Percentiles rank a stretch among this genome's conserved stretches.
Evolutionary conservation across 2,329 filamentous ascomycete species (phyloP).

Genomic region (Nemania sp.): DNA sequence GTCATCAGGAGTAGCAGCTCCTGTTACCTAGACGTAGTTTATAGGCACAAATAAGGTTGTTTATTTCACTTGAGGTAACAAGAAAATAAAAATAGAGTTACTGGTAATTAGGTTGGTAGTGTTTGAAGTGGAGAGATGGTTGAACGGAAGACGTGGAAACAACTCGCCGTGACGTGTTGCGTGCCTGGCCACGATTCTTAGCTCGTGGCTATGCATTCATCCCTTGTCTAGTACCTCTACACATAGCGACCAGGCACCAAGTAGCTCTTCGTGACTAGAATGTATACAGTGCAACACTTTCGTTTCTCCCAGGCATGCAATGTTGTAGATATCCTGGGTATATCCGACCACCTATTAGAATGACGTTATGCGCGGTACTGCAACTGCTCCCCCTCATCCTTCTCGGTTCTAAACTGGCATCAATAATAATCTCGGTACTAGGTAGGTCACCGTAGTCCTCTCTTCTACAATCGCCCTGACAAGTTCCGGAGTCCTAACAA

Average conservation of each 20-base stretch:
- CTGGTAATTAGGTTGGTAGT: too few species aligned
- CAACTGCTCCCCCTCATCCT: not conserved
- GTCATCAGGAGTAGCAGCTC: too few species aligned
- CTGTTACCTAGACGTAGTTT: too few species aligned
- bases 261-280: too few species aligned
- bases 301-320: constrained; percentile 7
- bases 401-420: not conserved
- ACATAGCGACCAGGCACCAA: too few species aligned
- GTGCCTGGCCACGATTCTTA: constrained; percentile 13
- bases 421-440: not conserved
- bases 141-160: too few species aligned
- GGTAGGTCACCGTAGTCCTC: not conserved
- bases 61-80: too few species aligned
- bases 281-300: constrained; percentile 14
- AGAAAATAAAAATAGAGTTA: too few species aligned
- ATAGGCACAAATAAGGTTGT: too few species aligned
- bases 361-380: constrained; percentile 17
- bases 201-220: constrained; percentile 24
- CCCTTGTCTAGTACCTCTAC: constrained; percentile 3
- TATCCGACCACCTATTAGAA: constrained; percentile 9
- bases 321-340: not conserved
- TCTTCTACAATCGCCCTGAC: not conserved
- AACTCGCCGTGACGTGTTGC: constrained; percentile 12
- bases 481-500: not conserved
- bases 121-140: too few species aligned